Evolutionary conservation across 208 protist genomes (phyloP).

Genomic region (Trypanosoma cruzi): DNA sequence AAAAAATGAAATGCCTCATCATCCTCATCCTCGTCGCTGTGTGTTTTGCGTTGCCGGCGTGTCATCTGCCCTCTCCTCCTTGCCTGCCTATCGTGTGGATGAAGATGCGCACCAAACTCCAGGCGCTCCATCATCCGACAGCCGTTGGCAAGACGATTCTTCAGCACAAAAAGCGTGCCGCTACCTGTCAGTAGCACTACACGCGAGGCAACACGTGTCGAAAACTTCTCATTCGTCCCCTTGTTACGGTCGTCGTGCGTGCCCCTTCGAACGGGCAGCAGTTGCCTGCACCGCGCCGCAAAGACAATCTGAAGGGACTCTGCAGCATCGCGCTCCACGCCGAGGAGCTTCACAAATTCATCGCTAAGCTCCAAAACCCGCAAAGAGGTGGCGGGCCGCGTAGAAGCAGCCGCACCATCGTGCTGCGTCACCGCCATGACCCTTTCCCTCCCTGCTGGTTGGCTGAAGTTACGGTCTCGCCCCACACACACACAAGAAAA

Average conservation of each 20-base stretch:
- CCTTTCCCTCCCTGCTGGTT: background rate
- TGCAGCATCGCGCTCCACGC: conserved; percentile 4
- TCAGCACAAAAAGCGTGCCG: conserved; percentile 7
- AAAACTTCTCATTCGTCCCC: background rate
- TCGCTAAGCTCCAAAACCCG: conserved; percentile 16
- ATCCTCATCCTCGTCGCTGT: background rate
- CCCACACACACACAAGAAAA: background rate
- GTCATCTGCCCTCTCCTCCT: background rate
- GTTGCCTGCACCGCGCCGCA: conserved; percentile 15
- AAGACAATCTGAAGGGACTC: conserved; percentile 16
- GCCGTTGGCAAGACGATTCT: background rate
- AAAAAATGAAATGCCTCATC: background rate
- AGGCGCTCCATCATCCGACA: conserved; percentile 5
- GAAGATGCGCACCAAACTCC: conserved; percentile 12
- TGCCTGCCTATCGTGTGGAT: background rate
- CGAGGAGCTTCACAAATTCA: conserved; percentile 19
- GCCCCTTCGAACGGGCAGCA: background rate
- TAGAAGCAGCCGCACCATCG: background rate
- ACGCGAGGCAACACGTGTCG: conserved; percentile 14
- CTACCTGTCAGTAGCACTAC: conserved; percentile 8
- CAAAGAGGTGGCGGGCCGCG: background rate
- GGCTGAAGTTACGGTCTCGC: no score
- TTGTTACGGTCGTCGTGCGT: background rate
- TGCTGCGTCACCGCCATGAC: background rate
- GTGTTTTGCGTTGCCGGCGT: background rate